These are phyloP conservation scores for Populus euphratica DNA, from an alignment of 345 rosid species.

Conservation along the genomic window DNA sequence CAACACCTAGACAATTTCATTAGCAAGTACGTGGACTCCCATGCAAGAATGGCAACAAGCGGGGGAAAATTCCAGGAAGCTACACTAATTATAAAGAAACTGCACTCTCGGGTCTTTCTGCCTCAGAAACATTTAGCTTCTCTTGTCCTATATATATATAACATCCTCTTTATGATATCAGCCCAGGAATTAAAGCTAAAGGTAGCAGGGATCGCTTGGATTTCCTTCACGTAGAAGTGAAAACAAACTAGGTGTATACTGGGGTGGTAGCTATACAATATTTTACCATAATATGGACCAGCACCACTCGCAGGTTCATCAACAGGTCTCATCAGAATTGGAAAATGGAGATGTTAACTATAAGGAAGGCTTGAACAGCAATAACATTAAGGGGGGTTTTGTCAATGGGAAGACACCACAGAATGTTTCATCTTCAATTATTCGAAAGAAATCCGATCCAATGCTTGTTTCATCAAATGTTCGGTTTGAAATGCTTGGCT, in stretches of 20 bases:
- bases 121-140: not conserved
- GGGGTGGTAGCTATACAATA: not conserved
- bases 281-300: not conserved
- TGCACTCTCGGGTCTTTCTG: not conserved
- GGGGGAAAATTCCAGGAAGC: slow-evolving; percentile 53
- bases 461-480: slow-evolving; percentile 21
- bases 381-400: not conserved
- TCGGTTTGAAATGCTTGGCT: slow-evolving; percentile 31
- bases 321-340: slow-evolving; percentile 10
- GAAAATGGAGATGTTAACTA: slow-evolving; percentile 13
- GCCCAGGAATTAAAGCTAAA: not conserved
- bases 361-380: not conserved
- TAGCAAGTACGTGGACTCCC: slow-evolving; percentile 31
- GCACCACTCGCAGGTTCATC: not conserved
- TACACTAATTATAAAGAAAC: slow-evolving; percentile 9
- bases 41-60: slow-evolving; percentile 33
- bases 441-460: slow-evolving; percentile 41
- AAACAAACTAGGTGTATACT: not conserved
- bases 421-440: slow-evolving; percentile 29
- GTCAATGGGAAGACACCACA: slow-evolving; percentile 24
- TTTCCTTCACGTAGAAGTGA: not conserved
- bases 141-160: not conserved
- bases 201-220: not conserved
- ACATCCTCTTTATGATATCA: not conserved
- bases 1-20: not conserved